Evolutionary conservation across 31 red algal genomes (phyloP), one percentile per base, ranked within the genome.

Genomic region (Asparagopsis taxiformis): DNA sequence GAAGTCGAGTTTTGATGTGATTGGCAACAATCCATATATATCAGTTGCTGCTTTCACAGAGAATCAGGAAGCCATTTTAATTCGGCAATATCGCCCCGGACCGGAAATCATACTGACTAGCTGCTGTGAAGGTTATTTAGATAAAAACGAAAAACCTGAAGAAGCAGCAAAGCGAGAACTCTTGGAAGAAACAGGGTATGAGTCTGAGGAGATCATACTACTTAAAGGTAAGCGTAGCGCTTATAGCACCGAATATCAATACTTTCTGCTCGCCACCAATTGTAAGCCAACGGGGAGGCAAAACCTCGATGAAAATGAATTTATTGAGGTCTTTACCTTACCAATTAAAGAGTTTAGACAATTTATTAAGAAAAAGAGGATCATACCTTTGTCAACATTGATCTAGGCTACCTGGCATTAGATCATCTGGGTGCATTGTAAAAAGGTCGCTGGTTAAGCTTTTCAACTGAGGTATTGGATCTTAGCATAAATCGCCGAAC

Each of bases 221-320:
- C 2, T 35, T 32, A 44, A 86, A 80, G 1, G 37, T 39, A 38
- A 80, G 61, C 37, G 74, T 80, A n/a, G 68, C 55, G 39, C 74
- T 77, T 35, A 77, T 62, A 7, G 55, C 64, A 30, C 75, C 17
- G 4, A 77, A 80, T 1, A 57, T 66, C 62, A 66, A 66, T 3
- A 55, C 74, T 24, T 79, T 55, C 37, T 86, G 74, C 5, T 80
- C 74, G 64, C 77, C 52, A 3, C 65, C 74, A 26, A 86, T 86
- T 39, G 70, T 57, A 25, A 75, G 57, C 2, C 79, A 26, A 26
- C 22, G 23, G 22, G 17, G 9, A 17, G 10, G 9, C 55, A 60
- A 60, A 17, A 60, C 10, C 23, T 60, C 9, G 55, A 60, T 60
- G 22, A 60, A 25, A 17, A 15, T 25, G 55, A 60, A 25, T 60